A percentile compares a stretch with the other conserved stretches of the same genome.
Evolutionary conservation across 176 grass and related monocot genomes (phyloP).

Genomic region (Phragmites australis): DNA sequence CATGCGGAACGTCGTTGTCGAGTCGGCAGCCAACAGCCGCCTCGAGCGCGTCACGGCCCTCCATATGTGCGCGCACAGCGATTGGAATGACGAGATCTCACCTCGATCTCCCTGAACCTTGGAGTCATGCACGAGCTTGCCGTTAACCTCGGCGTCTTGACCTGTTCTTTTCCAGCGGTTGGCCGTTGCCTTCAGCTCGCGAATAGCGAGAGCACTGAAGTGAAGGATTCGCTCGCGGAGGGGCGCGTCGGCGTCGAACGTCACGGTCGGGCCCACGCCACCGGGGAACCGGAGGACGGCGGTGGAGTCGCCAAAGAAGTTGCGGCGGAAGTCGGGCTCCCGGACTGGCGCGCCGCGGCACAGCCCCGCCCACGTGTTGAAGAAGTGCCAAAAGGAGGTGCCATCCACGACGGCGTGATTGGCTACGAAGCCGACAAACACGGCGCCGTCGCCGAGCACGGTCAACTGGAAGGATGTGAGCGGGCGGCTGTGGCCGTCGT

Average conservation of each 20-base stretch:
- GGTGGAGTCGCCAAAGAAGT: slow-evolving; percentile 65
- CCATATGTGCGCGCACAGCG: slow-evolving; percentile 81
- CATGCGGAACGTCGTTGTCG: slow-evolving; percentile 75
- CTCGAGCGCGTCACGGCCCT: slow-evolving; percentile 71
- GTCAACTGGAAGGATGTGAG: slow-evolving; percentile 78
- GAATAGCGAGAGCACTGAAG: slow-evolving; percentile 57
- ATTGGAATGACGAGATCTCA: slow-evolving; percentile 79
- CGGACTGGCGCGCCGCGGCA: slow-evolving; percentile 57
- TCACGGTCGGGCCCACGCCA: slow-evolving; percentile 57
- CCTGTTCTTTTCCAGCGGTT: slow-evolving; percentile 34
- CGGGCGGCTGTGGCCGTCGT: slow-evolving; percentile 62
- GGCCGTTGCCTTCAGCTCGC: slow-evolving; percentile 66
- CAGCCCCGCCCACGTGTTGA: slow-evolving; percentile 84
- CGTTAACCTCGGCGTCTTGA: slow-evolving; percentile 40
- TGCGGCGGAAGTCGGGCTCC: slow-evolving; percentile 60
- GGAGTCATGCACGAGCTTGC: slow-evolving; percentile 57
- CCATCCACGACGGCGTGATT: slow-evolving; percentile 83
- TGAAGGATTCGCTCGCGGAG: slow-evolving; percentile 73
- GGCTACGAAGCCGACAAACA: slow-evolving; percentile 74
- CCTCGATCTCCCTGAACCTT: slow-evolving; percentile 23
- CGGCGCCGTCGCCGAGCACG: slow-evolving; percentile 69
- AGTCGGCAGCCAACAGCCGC: slow-evolving; percentile 40
- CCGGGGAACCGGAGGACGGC: slow-evolving; percentile 66
- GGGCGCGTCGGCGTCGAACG: slow-evolving; percentile 68
- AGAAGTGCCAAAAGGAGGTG: slow-evolving; percentile 95